phyloP scores from a whole-genome alignment of 345 rosid species.

The Euclidium syriacum region DNA sequence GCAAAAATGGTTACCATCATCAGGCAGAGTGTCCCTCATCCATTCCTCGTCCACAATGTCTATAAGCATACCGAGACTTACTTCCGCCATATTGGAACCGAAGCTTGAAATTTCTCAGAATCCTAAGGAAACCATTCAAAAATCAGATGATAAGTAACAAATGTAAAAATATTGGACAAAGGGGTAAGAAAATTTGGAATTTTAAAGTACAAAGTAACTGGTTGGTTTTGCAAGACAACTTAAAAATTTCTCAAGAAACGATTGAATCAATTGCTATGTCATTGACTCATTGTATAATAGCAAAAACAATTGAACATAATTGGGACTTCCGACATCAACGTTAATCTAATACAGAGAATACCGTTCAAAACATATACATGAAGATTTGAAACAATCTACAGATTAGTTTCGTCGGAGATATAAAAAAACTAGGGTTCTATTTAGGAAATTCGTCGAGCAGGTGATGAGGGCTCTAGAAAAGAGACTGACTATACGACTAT shows the following conservation, averaged over 20 bases:
- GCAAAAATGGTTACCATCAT: slow-evolving; percentile 53
- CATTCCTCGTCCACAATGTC: slow-evolving; percentile 95
- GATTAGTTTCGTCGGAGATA: background rate
- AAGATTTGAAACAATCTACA: background rate
- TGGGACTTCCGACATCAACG: background rate
- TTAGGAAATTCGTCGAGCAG: slow-evolving; percentile 19
- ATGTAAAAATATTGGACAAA: background rate
- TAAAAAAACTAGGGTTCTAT: background rate
- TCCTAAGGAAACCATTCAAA: background rate
- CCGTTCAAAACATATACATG: background rate
- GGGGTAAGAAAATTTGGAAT: background rate
- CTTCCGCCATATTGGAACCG: slow-evolving; percentile 49
- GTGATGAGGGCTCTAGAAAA: background rate
- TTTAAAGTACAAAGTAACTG: background rate
- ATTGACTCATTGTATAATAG: background rate
- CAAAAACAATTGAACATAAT: background rate
- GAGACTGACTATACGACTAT: background rate
- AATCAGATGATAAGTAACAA: background rate
- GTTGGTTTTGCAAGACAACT: background rate
- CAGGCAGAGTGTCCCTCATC: slow-evolving; percentile 91
- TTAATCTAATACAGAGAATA: background rate
- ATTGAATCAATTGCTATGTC: background rate
- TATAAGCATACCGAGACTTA: slow-evolving; percentile 71
- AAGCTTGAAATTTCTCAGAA: slow-evolving; percentile 6
- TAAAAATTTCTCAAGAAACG: background rate